Percentiles rank a stretch among this genome's conserved stretches.
Conservation (phyloP, 495 filamentous ascomycete species). For the Articulospora tetracladia region DNA sequence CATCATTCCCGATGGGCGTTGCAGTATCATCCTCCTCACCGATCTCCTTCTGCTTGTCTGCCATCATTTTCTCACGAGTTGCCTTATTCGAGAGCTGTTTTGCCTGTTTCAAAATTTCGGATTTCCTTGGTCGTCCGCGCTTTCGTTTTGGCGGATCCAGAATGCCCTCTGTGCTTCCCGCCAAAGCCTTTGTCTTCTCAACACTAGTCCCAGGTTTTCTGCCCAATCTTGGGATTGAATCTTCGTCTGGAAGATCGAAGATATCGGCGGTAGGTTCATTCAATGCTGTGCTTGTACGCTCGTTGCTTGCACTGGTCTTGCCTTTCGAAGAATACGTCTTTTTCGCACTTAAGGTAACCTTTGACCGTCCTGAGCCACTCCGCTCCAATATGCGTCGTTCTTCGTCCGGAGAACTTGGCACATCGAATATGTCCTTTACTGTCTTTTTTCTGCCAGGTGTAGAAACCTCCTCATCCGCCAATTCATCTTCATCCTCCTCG, state of each 20-base stretch:
- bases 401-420: slow-evolving; percentile 1
- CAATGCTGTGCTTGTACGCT: background rate
- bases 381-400: background rate
- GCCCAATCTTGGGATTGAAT: background rate
- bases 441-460: background rate
- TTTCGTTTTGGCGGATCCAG: background rate
- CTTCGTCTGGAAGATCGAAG: background rate
- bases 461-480: background rate
- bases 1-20: background rate
- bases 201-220: background rate
- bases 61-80: slow-evolving; percentile 11
- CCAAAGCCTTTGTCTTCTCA: slow-evolving; percentile 1
- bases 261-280: slow-evolving; percentile 10
- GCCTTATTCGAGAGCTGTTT: slow-evolving; percentile 15
- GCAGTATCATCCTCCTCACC: slow-evolving; percentile 5
- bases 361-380: background rate
- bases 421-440: slow-evolving; percentile 7
- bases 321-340: background rate
- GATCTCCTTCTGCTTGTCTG: background rate
- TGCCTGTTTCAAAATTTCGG: slow-evolving; percentile 15
- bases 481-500: slow-evolving; percentile 8
- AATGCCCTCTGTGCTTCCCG: background rate
- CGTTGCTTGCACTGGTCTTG: background rate
- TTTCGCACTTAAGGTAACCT: background rate
- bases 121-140: slow-evolving; percentile 14